These are phyloP conservation scores for Jamesozyma lodderae DNA, from an alignment of 805 yeast species.

Conservation along the genomic window DNA sequence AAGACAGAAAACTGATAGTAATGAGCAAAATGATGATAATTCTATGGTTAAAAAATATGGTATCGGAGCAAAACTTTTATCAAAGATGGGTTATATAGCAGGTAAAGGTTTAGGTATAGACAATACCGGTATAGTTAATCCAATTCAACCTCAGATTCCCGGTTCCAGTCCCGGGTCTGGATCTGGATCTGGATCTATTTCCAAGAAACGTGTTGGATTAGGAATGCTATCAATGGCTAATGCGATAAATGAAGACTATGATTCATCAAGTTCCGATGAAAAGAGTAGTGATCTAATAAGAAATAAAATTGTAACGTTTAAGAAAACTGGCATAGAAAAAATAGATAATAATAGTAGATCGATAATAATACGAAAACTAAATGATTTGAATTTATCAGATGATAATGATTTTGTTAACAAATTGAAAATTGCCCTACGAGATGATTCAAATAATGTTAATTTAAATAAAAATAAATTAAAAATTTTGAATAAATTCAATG, in stretches of 20 bases:
- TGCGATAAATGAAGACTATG: conserved; percentile 3
- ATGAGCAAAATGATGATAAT: neutral
- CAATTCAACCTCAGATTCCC: conserved; percentile 37
- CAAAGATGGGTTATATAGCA: conserved; percentile 76
- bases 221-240: conserved; percentile 42
- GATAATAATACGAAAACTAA: conserved; percentile 1
- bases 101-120: conserved; percentile 80
- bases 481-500: neutral
- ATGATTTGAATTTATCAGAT: conserved; percentile 4
- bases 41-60: conserved; percentile 45
- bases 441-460: neutral
- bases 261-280: conserved; percentile 14
- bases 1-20: neutral
- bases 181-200: conserved; percentile 44
- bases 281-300: neutral
- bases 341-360: neutral
- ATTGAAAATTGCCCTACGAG: neutral
- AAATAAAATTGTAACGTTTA: conserved; percentile 7
- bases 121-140: conserved; percentile 68
- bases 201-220: conserved; percentile 69
- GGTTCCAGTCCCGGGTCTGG: conserved; percentile 26
- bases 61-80: conserved; percentile 69
- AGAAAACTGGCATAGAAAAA: conserved; percentile 5
- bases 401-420: neutral
- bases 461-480: neutral